Evolutionary conservation across 1,284 basidiomycete genomes (phyloP).

Genomic region (Thelephora terrestris): DNA sequence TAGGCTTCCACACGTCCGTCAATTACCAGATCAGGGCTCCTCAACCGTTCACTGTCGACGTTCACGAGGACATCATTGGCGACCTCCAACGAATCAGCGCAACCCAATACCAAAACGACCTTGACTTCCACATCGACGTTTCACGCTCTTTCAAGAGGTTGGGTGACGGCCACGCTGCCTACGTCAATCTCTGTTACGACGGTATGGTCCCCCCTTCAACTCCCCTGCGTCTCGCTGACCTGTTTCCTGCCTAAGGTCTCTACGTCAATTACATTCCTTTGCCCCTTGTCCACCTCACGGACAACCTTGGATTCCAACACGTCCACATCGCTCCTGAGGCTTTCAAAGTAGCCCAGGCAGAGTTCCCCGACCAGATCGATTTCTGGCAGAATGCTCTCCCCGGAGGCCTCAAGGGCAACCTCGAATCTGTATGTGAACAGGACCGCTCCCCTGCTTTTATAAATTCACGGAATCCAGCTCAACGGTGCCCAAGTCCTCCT

Average conservation of each 20-base stretch:
- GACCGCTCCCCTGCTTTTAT: not conserved
- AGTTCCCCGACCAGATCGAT: slow-evolving; percentile 42
- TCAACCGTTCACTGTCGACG: slow-evolving; percentile 40
- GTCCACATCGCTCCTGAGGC: slow-evolving; percentile 52
- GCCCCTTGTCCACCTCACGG: slow-evolving; percentile 41
- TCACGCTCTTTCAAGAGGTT: slow-evolving; percentile 43
- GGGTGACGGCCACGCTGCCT: slow-evolving; percentile 49
- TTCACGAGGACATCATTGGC: slow-evolving; percentile 42
- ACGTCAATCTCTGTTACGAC: slow-evolving; percentile 46
- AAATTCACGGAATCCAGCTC: slow-evolving; percentile 25
- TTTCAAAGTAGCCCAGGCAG: slow-evolving; percentile 38
- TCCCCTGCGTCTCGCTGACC: not conserved
- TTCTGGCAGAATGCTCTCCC: slow-evolving; percentile 49
- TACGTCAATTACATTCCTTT: slow-evolving; percentile 46
- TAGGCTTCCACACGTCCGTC: slow-evolving; percentile 49
- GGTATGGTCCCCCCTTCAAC: slow-evolving; percentile 25
- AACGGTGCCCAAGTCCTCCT: slow-evolving; percentile 43
- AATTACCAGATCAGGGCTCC: slow-evolving; percentile 48
- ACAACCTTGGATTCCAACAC: slow-evolving; percentile 32
- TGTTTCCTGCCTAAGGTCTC: slow-evolving; percentile 20
- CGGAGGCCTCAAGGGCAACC: slow-evolving; percentile 34
- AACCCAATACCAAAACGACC: slow-evolving; percentile 36
- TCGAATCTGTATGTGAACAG: slow-evolving; percentile 27
- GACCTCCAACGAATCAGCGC: slow-evolving; percentile 39
- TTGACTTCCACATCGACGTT: slow-evolving; percentile 43